A percentile compares a stretch with the other conserved stretches of the same genome.
Conservation (phyloP, 352 stramenopile genomes). For the Phytopythium aichiense region DNA sequence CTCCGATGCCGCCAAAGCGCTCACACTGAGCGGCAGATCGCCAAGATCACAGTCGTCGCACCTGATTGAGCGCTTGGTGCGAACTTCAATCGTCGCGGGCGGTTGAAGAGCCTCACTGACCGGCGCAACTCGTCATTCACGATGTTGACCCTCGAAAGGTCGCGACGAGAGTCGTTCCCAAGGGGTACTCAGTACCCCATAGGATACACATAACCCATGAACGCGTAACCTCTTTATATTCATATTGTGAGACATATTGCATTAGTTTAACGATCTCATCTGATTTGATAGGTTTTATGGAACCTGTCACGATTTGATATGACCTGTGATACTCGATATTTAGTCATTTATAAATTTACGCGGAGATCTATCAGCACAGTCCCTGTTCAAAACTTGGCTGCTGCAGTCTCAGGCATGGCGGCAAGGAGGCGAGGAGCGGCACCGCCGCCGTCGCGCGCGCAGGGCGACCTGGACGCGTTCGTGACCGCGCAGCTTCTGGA, state of each 20-base stretch:
- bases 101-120: not conserved
- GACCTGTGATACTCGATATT: no score
- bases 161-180: not conserved
- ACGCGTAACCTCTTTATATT: no score
- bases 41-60: not conserved
- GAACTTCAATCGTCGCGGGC: not conserved
- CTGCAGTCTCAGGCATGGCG: not conserved
- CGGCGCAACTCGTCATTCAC: not conserved
- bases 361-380: no score
- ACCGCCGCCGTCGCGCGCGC: conserved; percentile 18
- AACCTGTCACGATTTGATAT: no score
- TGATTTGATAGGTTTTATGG: no score
- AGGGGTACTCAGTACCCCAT: no score
- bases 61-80: no score
- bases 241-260: no score
- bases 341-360: no score
- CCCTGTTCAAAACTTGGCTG: no score
- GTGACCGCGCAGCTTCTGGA: conserved; percentile 74
- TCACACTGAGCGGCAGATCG: not conserved
- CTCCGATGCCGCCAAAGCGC: not conserved
- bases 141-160: not conserved
- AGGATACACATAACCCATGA: no score
- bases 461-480: conserved; percentile 62
- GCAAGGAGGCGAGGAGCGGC: not conserved
- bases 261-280: no score